Conservation (phyloP, 495 filamentous ascomycete species). For the Pseudevernia furfuracea region DNA sequence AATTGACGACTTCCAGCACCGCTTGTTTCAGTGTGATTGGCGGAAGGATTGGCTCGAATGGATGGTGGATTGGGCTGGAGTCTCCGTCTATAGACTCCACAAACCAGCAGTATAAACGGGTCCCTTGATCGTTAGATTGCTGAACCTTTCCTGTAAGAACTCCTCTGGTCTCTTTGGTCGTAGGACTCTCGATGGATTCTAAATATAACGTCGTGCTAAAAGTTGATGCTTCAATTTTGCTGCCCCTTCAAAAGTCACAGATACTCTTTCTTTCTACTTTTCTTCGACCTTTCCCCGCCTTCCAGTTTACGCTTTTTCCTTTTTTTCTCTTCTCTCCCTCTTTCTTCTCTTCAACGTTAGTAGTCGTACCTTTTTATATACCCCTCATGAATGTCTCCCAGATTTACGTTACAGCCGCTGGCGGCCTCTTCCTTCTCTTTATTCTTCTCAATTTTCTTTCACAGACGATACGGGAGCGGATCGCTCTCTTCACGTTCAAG, state of each 20-base stretch:
- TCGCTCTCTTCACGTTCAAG: conserved; percentile 23
- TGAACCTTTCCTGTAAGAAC: neutral
- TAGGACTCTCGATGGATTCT: too few species aligned
- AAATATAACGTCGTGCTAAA: too few species aligned
- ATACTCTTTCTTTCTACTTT: too few species aligned
- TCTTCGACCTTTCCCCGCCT: too few species aligned
- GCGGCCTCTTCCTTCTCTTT: conserved; percentile 15
- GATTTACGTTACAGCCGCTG: conserved; percentile 10
- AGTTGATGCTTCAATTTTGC: too few species aligned
- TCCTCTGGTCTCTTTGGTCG: too few species aligned
- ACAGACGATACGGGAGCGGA: conserved; percentile 6
- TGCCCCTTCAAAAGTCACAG: too few species aligned
- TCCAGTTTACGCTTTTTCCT: neutral
- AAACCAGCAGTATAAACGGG: neutral
- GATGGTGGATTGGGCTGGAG: neutral
- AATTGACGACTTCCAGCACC: conserved; percentile 5
- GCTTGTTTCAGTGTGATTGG: conserved; percentile 4
- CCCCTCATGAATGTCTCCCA: conserved; percentile 11
- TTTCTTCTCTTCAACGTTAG: neutral
- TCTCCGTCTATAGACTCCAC: conserved; percentile 1
- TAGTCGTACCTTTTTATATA: neutral
- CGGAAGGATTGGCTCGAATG: neutral
- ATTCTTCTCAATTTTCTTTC: conserved; percentile 13
- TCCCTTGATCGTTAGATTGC: neutral
- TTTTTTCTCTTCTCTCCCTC: neutral